Evolutionary conservation across 1,139 yeast species (phyloP).

Genomic region (Pichia norvegensis): DNA sequence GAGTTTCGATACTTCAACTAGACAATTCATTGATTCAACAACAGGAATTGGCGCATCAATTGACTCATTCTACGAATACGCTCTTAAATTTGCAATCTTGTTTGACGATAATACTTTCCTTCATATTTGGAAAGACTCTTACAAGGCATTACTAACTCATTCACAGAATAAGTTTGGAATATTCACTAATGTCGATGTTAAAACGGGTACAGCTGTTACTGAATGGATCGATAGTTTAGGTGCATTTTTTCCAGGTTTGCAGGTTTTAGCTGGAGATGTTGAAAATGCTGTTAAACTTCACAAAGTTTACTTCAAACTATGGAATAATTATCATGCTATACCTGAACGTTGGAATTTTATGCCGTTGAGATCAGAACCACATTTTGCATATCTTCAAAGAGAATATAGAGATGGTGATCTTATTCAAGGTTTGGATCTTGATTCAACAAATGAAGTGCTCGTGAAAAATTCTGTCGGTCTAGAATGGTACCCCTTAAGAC

Average conservation of each 20-base stretch:
- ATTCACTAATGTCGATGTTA: constrained; percentile 51
- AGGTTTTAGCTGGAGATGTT: constrained; percentile 71
- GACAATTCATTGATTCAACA: constrained; percentile 47
- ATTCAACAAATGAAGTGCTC: constrained; percentile 20
- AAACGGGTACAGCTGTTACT: constrained; percentile 43
- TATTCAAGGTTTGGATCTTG: constrained; percentile 16
- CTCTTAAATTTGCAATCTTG: constrained; percentile 65
- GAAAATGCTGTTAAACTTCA: constrained; percentile 59
- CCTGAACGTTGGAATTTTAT: constrained; percentile 80
- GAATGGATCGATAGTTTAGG: constrained; percentile 80
- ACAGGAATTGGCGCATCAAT: constrained; percentile 88
- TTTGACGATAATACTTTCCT: constrained; percentile 60
- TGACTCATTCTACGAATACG: constrained; percentile 90
- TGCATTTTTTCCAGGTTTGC: constrained; percentile 84
- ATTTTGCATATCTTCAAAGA: constrained; percentile 10
- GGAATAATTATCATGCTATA: constrained; percentile 73
- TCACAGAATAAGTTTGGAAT: constrained; percentile 44
- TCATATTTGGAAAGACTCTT: constrained; percentile 53
- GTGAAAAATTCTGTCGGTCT: constrained; percentile 37
- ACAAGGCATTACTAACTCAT: constrained; percentile 47
- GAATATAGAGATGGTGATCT: constrained; percentile 17
- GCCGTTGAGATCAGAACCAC: constrained; percentile 17
- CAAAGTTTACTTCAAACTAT: constrained; percentile 60
- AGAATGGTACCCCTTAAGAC: constrained; percentile 90
- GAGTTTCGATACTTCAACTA: constrained; percentile 50